Evolutionary conservation across 306 rosid genomes (phyloP).

Genomic region (Trifolium subterraneum): DNA sequence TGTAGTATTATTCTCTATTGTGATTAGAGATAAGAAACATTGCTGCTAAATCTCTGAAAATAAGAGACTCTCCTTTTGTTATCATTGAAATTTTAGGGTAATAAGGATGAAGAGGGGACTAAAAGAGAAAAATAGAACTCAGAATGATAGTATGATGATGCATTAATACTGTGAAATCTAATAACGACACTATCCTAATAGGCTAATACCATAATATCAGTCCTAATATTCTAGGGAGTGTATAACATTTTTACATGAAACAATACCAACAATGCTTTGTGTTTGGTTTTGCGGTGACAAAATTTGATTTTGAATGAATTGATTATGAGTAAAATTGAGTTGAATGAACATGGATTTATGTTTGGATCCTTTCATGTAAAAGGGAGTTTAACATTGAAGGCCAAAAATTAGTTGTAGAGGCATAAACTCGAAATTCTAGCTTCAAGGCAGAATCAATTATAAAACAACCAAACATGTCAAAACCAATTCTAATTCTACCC

Average conservation of each 20-base stretch:
- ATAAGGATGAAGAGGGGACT: background rate
- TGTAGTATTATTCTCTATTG: background rate
- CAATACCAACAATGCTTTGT: background rate
- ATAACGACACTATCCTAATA: background rate
- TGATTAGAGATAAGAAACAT: constrained; percentile 13
- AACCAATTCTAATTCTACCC: too few relatives aligned
- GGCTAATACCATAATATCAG: background rate
- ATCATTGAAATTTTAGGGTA: background rate
- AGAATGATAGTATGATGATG: background rate
- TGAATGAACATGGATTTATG: too few relatives aligned
- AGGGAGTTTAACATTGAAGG: too few relatives aligned
- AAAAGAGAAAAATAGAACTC: constrained; percentile 12
- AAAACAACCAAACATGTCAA: too few relatives aligned
- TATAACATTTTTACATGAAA: background rate
- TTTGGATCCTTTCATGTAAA: too few relatives aligned
- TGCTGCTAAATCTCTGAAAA: constrained; percentile 27
- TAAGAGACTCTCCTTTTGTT: constrained; percentile 16
- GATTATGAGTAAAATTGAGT: too few relatives aligned
- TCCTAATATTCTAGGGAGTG: background rate
- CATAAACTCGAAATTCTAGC: too few relatives aligned
- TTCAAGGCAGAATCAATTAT: too few relatives aligned
- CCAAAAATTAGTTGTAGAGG: too few relatives aligned
- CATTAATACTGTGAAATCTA: background rate
- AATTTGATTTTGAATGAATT: too few relatives aligned
- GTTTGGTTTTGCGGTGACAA: too few relatives aligned